Evolutionary conservation across 805 yeast species (phyloP), one percentile per base, ranked within the genome.

Genomic region (Starmerella vitae): DNA sequence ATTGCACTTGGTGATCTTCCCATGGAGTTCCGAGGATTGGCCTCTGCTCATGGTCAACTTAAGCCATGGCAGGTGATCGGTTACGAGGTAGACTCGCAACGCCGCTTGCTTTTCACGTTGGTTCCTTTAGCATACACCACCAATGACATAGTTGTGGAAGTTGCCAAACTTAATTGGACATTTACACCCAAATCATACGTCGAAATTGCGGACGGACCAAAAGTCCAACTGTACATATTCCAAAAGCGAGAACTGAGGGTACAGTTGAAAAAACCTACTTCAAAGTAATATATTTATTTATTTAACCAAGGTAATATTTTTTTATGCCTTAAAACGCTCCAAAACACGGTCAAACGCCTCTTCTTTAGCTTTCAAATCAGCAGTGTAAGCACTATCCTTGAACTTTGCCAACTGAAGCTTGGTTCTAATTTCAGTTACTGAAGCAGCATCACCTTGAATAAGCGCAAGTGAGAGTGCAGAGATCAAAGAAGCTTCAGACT

Each of bases 271-370:
- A 33, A 24, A 12, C 28, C 30, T 3, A 7, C 26, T 7, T 22
- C 7, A 22, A n/a, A 5, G 26, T 22, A 22, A 7, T 22, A 22
- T 8, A 22, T 8, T 22, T 22, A 22, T 22, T 15, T 14, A 29
- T 17, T 29, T 34, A 19, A 28, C 18, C 7, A 36, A 25, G 10
- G 31, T 20, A 22, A 12, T 8, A 12, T 7, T 22, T 8, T 22
- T 22, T 22, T 22, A 22, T 22, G 12, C 26, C 26, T 22, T 7
- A 43, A 57, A 59, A 46, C 57, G 55, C 14, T 49, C 53, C 15
- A 46, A 82, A 32, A 85, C 67, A 24, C 70, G 70, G 58, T 79
- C 84, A 52, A 86, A 86, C 47, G 72, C 61, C 22, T 61, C 65
- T 46, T 68, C 66, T 59, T 83, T 79, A 39, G 72, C 80, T 32